phyloP scores from a whole-genome alignment of 1,284 basidiomycete species.

The Austroboletus niveus region DNA sequence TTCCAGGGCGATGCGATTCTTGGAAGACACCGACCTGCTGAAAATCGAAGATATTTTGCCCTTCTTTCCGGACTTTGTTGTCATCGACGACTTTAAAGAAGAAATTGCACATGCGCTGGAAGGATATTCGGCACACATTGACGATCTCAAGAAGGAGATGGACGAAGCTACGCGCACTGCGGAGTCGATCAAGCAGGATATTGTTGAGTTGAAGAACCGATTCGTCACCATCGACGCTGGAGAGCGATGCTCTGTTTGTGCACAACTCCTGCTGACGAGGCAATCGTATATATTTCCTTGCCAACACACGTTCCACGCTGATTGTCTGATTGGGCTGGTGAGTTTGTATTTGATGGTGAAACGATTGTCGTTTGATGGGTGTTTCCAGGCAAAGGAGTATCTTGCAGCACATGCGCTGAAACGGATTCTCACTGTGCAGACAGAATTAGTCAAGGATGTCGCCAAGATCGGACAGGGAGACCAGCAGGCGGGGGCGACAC shows the following conservation, averaged over 20 bases:
- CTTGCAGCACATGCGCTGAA: conserved; percentile 78
- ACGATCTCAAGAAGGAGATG: conserved; percentile 91
- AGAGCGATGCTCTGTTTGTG: conserved; percentile 86
- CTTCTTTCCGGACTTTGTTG: conserved; percentile 99
- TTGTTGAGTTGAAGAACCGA: conserved; percentile 81
- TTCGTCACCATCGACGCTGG: conserved; percentile 90
- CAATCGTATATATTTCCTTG: conserved; percentile 99
- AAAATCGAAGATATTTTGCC: conserved; percentile 99
- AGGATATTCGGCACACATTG: conserved; percentile 91
- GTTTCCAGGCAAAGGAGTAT: conserved; percentile 81
- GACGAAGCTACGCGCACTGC: conserved; percentile 91
- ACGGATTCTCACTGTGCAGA: conserved; percentile 82
- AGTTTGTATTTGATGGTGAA: conserved; percentile 28
- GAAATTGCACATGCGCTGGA: conserved; percentile 97
- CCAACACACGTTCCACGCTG: conserved; percentile 93
- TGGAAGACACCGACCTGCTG: conserved; percentile 91
- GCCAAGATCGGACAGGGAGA: conserved; percentile 37
- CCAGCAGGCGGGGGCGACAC: conserved; percentile 34
- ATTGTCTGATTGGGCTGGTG: conserved; percentile 90
- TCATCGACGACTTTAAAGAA: conserved; percentile 99
- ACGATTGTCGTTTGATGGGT: conserved; percentile 7
- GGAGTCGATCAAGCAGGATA: conserved; percentile 92
- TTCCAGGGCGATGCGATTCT: conserved; percentile 89
- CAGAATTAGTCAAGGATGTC: conserved; percentile 67
- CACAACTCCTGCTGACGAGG: conserved; percentile 71